Conservation (phyloP, 2,329 filamentous ascomycete species). For the Fusarium transvaalense region DNA sequence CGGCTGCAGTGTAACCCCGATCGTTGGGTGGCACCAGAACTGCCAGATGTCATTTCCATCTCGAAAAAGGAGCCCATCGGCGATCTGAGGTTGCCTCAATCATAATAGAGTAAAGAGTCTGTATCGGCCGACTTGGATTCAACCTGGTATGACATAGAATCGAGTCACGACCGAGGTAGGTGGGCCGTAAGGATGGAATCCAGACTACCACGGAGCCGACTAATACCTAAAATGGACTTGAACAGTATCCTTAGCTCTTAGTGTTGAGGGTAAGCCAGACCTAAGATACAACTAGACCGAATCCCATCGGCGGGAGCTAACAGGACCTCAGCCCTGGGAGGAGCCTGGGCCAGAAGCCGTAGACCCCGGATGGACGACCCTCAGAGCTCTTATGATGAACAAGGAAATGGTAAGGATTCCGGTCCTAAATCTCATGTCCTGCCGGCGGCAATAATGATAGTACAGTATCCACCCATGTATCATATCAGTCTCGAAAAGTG, state of each 20-base stretch:
- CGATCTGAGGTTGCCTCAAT: constrained; percentile 5
- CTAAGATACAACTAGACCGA: background rate
- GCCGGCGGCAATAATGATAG: constrained; percentile 36
- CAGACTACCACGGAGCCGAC: constrained; percentile 1
- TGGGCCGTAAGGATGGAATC: constrained; percentile 5
- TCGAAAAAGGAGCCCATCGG: constrained; percentile 8
- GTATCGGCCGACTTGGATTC: constrained; percentile 6
- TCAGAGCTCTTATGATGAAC: constrained; percentile 26
- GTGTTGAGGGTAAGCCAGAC: background rate
- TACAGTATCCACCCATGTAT: constrained; percentile 12
- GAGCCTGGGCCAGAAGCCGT: constrained; percentile 14
- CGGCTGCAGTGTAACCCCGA: constrained; percentile 41
- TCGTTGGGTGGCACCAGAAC: constrained; percentile 23
- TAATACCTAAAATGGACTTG: constrained; percentile 1
- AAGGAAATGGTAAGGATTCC: background rate
- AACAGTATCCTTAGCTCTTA: background rate
- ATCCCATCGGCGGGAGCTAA: constrained; percentile 25
- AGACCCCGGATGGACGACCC: constrained; percentile 12
- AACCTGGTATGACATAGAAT: constrained; percentile 20
- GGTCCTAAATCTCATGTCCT: constrained; percentile 1
- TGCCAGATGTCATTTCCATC: constrained; percentile 8
- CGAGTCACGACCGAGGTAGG: background rate
- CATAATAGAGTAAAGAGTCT: background rate
- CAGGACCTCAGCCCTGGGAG: constrained; percentile 10
- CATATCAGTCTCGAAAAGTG: constrained; percentile 32